Base-by-base conservation (phyloP, 192 early-diverging fungal species). In the Phycomyces nitens region DNA sequence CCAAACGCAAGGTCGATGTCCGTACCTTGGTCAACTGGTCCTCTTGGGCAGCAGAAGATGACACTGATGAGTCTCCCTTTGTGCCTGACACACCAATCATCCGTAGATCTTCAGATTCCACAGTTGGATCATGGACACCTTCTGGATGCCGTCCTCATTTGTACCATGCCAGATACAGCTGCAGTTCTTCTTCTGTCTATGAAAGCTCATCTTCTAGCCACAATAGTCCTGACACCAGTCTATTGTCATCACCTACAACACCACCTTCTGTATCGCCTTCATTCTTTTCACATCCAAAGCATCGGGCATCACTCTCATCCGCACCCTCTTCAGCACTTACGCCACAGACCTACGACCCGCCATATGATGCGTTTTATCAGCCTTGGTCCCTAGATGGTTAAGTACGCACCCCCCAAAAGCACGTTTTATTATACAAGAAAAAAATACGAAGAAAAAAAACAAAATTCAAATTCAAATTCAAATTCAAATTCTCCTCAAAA, bases 1-100 rank as follows among this genome's bases (percentile, higher is more conserved):
- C 71, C 24, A 67, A 68, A 11, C 54, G 71, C 6, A 67, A 68
- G 27, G 56, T 68, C 11, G 65, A 73, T 64, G 50, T 73, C 14
- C 68, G 68, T 8, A 50, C 54, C 12, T 41, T 55, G 3, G 56
- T 69, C 0, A 57, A 69, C 26, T 61, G 60, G 59, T 57, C 68
- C 38, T 44, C 53, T 9, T 69, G 68, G 68, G 56, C 54, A 12
- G 55, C 40, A 41, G 55, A 62, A n/a, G 64, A 66, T 9, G 56
- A 43, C 24, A 24, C 49, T 16, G n/a, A 16, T 9, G 49, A 8
- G 34, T 34, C 29, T n/a, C n/a, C n/a, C n/a, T n/a, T n/a, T n/a
- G n/a, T n/a, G 29, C 7, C 29, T 34, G 29, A 5, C 29, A 34
- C 29, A 34, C 29, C 29, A 34, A 34, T 34, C 29, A 34, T 7